These are phyloP conservation scores for Aquilaria agallochum DNA, from an alignment of 441 rosid species.

Conservation along the genomic window DNA sequence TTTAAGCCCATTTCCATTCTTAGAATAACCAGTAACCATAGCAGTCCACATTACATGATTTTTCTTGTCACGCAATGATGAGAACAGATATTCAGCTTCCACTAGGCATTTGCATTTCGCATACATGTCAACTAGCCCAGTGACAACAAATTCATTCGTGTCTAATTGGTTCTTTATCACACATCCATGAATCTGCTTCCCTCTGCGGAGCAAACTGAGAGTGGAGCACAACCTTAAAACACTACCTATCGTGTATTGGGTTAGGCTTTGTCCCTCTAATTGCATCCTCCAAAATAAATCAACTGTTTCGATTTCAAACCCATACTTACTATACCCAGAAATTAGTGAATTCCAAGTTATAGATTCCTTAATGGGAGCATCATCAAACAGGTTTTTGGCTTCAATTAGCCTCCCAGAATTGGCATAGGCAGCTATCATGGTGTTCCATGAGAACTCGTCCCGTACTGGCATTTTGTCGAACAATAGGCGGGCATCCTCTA, in stretches of 20 bases:
- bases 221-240: conserved; percentile 56
- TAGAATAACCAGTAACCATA: conserved; percentile 75
- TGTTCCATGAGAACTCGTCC: conserved; percentile 84
- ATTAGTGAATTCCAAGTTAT: conserved; percentile 80
- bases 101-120: conserved; percentile 55
- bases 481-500: conserved; percentile 63
- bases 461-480: conserved; percentile 62
- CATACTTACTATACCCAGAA: conserved; percentile 60
- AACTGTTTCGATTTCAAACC: conserved; percentile 50
- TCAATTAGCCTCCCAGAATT: conserved; percentile 57
- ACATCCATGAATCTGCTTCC: conserved; percentile 73
- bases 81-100: conserved; percentile 72
- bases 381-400: conserved; percentile 46
- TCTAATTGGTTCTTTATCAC: conserved; percentile 49
- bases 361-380: conserved; percentile 47
- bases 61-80: conserved; percentile 30
- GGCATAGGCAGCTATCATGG: conserved; percentile 72
- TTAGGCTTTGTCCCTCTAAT: conserved; percentile 51
- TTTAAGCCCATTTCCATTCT: conserved; percentile 45
- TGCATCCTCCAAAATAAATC: conserved; percentile 64
- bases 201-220: conserved; percentile 39
- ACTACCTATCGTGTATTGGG: conserved; percentile 67
- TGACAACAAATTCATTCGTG: conserved; percentile 51
- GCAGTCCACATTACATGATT: conserved; percentile 83
- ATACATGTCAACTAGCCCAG: conserved; percentile 81